Percentiles rank a stretch among this genome's conserved stretches.
Evolutionary conservation across 768 basidiomycete genomes (phyloP).

Genomic region (Rhizopogon vesiculosus): DNA sequence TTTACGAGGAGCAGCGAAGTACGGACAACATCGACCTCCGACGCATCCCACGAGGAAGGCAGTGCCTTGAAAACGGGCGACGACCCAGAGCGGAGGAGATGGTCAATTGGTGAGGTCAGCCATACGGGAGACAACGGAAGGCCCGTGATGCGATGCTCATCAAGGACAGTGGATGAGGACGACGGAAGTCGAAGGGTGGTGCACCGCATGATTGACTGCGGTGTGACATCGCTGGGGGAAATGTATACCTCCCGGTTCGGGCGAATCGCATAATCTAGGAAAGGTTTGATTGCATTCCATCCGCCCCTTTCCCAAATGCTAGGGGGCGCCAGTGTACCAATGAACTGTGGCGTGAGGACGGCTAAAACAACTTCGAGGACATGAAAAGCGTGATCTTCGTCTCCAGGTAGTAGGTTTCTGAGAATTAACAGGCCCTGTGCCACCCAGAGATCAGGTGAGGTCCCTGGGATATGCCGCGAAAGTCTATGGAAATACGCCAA

Average conservation of each 20-base stretch:
- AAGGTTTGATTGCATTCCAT: slow-evolving; percentile 41
- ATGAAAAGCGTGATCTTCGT: slow-evolving; percentile 55
- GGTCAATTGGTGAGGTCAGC: slow-evolving; percentile 64
- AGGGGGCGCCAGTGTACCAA: slow-evolving; percentile 24
- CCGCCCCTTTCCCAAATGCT: slow-evolving; percentile 50
- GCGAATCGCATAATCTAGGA: slow-evolving; percentile 45
- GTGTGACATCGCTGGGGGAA: slow-evolving; percentile 45
- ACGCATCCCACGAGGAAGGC: slow-evolving; percentile 70
- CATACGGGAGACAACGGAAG: slow-evolving; percentile 59
- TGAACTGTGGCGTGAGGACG: slow-evolving; percentile 13
- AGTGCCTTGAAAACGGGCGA: slow-evolving; percentile 64
- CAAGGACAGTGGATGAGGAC: background rate
- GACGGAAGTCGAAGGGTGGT: slow-evolving; percentile 49
- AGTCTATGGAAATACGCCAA: slow-evolving; percentile 52
- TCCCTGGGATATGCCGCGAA: slow-evolving; percentile 52
- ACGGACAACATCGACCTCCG: slow-evolving; percentile 74
- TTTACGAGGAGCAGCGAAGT: slow-evolving; percentile 61
- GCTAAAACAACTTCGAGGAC: slow-evolving; percentile 27
- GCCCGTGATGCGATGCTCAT: slow-evolving; percentile 26
- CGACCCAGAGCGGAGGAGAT: slow-evolving; percentile 76
- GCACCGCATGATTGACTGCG: slow-evolving; percentile 49
- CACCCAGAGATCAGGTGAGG: slow-evolving; percentile 58
- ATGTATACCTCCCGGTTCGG: slow-evolving; percentile 39
- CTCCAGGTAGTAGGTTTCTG: slow-evolving; percentile 58
- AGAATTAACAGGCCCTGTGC: slow-evolving; percentile 61